Conservation (phyloP, 805 yeast genomes). For the Lachancea kluyveri region DNA sequence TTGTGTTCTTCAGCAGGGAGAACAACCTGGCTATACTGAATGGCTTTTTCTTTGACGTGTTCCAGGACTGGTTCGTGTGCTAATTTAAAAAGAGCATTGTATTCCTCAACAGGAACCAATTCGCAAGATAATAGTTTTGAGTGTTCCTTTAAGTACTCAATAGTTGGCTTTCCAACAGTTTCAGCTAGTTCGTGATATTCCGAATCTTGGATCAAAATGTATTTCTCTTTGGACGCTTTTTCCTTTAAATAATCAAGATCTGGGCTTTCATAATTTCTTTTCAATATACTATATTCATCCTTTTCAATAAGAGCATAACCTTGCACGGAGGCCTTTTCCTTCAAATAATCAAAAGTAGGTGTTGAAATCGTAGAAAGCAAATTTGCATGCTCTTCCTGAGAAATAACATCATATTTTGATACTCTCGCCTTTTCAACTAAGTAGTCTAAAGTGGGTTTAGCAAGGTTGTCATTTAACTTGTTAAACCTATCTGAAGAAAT, state of each 20-base stretch:
- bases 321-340: conserved; percentile 6
- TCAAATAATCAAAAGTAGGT: conserved; percentile 16
- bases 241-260: conserved; percentile 20
- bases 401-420: conserved; percentile 9
- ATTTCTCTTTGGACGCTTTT: conserved; percentile 22
- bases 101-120: conserved; percentile 12
- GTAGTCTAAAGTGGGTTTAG: conserved; percentile 12
- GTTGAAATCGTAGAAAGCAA: too few species aligned
- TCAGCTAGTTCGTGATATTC: conserved; percentile 13
- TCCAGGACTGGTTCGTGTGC: too few species aligned
- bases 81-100: too few species aligned
- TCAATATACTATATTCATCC: conserved; percentile 8
- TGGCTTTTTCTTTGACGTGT: conserved; percentile 11
- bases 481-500: conserved; percentile 4
- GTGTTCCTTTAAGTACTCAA: conserved; percentile 19
- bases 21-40: conserved; percentile 7
- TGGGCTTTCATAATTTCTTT: conserved; percentile 9
- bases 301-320: conserved; percentile 15
- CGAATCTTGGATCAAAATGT: conserved; percentile 12
- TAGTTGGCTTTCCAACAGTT: conserved; percentile 10
- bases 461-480: conserved; percentile 1
- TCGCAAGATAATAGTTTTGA: conserved; percentile 9
- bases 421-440: conserved; percentile 19
- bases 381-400: conserved; percentile 13
- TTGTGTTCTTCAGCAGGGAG: conserved; percentile 10